Evolutionary conservation across 345 rosid genomes (phyloP).

Genomic region (Heritiera littoralis): DNA sequence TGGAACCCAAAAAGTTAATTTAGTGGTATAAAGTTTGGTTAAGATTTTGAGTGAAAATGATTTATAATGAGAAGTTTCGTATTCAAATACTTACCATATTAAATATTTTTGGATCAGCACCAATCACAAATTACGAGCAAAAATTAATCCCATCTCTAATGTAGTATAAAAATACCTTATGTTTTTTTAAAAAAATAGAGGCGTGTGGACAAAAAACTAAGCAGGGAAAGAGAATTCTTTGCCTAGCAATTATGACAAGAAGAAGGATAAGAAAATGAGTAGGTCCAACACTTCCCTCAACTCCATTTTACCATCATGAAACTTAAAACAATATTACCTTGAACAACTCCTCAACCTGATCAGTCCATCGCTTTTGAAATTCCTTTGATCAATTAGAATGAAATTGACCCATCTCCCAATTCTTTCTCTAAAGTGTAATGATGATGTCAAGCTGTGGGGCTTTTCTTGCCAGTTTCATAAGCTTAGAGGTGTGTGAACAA

Average conservation of each 20-base stretch:
- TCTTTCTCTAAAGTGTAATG: constrained; percentile 21
- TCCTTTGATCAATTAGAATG: constrained; percentile 27
- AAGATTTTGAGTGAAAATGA: no score
- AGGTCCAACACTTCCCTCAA: constrained; percentile 27
- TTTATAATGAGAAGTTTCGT: no score
- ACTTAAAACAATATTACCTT: constrained; percentile 15
- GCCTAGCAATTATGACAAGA: constrained; percentile 20
- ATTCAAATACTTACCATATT: no score
- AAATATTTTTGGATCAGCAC: no score
- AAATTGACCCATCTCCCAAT: constrained; percentile 25
- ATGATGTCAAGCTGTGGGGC: constrained; percentile 22
- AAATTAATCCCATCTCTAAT: no score
- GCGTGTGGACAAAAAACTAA: constrained; percentile 9
- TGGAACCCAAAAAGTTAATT: background rate
- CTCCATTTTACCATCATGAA: constrained; percentile 23
- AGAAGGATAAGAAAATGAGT: constrained; percentile 9
- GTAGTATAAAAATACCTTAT: no score
- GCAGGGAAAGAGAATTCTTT: background rate
- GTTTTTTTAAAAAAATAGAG: background rate
- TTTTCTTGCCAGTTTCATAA: background rate
- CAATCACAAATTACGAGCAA: no score
- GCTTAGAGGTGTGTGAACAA: background rate
- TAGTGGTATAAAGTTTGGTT: no score
- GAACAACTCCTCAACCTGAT: background rate
- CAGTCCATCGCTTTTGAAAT: constrained; percentile 8